phyloP scores from a whole-genome alignment of 164 flowering plant species.

The Santalum album region DNA sequence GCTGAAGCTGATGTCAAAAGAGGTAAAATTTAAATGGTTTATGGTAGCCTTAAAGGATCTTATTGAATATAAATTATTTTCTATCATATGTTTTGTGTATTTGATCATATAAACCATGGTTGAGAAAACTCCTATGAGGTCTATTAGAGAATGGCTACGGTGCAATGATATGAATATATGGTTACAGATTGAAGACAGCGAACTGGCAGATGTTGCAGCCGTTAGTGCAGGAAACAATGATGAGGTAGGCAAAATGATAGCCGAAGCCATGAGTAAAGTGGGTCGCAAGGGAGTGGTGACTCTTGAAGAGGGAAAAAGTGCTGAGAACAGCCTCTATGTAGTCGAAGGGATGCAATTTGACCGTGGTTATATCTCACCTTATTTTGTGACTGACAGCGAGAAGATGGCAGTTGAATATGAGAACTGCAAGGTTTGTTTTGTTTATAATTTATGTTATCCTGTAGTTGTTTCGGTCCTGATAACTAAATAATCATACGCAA shows the following conservation, averaged over 20 bases:
- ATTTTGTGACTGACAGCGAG: conserved; percentile 92
- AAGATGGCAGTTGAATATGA: conserved; percentile 92
- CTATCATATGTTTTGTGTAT: no score
- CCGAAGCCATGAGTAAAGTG: conserved; percentile 94
- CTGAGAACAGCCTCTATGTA: conserved; percentile 83
- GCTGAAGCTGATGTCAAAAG: conserved; percentile 78
- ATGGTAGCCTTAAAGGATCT: no score
- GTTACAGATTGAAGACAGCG: conserved; percentile 91
- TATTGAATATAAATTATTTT: no score
- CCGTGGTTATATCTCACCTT: conserved; percentile 93
- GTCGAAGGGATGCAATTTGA: conserved; percentile 99
- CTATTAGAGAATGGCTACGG: neutral
- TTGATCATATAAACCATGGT: no score
- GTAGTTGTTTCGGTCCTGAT: no score
- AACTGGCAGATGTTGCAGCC: conserved; percentile 95
- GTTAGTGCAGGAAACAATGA: conserved; percentile 97
- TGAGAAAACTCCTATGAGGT: no score
- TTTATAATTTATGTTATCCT: neutral
- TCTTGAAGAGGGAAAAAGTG: conserved; percentile 96
- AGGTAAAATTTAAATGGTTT: conserved; percentile 31
- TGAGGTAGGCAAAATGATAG: conserved; percentile 93
- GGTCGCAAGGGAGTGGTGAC: conserved; percentile 97
- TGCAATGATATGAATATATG: neutral
- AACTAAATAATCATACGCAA: no score
- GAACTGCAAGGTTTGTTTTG: conserved; percentile 70